Evolutionary conservation across 306 rosid genomes (phyloP).

Genomic region (Argentina anserina): DNA sequence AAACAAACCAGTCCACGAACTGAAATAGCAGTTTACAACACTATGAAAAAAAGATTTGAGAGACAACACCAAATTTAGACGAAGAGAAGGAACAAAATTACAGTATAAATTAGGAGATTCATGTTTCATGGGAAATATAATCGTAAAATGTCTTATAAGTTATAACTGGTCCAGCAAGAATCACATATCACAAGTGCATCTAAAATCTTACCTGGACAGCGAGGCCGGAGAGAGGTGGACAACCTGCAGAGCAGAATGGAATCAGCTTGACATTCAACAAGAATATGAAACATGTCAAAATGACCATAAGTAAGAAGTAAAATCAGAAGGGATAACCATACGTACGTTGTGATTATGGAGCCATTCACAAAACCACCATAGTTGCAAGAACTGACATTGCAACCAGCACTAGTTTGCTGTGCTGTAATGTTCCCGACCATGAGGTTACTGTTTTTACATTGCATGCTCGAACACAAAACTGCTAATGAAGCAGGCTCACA

Average conservation of each 20-base stretch:
- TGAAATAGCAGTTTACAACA: background rate
- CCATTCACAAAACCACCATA: slow-evolving; percentile 83
- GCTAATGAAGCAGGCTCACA: slow-evolving; percentile 96
- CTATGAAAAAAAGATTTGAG: background rate
- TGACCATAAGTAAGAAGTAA: slow-evolving; percentile 9
- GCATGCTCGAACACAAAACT: slow-evolving; percentile 98
- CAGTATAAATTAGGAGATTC: background rate
- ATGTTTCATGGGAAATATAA: background rate
- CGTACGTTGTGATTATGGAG: slow-evolving; percentile 65
- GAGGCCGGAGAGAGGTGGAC: slow-evolving; percentile 77
- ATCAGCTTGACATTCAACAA: slow-evolving; percentile 13
- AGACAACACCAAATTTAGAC: background rate
- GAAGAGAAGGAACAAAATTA: background rate
- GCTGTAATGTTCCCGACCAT: slow-evolving; percentile 79
- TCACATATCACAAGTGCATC: background rate
- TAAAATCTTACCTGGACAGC: slow-evolving; percentile 77
- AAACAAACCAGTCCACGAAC: background rate
- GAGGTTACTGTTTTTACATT: slow-evolving; percentile 78
- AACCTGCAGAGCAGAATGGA: slow-evolving; percentile 46
- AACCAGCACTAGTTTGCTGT: slow-evolving; percentile 78
- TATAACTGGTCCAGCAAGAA: background rate
- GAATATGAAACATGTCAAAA: slow-evolving; percentile 3
- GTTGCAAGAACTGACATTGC: slow-evolving; percentile 83
- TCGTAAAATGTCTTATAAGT: background rate
- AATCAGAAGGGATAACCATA: slow-evolving; percentile 28